Percentiles rank a stretch among this genome's conserved stretches.
Evolutionary conservation across 148 eudicot species (phyloP).

Genomic region (Limonium bicolor): DNA sequence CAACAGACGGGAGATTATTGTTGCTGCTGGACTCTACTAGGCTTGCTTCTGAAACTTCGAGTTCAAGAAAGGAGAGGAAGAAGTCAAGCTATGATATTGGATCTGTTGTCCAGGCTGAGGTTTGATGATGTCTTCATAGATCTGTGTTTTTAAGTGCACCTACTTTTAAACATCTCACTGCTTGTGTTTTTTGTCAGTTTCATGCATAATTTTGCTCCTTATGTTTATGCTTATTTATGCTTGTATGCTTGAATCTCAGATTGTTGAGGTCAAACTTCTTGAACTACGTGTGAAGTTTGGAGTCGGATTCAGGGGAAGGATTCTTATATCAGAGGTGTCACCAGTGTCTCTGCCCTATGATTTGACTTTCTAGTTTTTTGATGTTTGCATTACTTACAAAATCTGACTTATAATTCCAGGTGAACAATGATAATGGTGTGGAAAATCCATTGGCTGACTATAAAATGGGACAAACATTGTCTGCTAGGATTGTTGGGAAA

Average conservation of each 20-base stretch:
- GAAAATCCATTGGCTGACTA: slow-evolving; percentile 54
- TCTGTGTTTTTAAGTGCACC: too few relatives aligned
- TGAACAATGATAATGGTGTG: slow-evolving; percentile 30
- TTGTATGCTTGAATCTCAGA: slow-evolving; percentile 12
- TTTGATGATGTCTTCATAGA: slow-evolving; percentile 5
- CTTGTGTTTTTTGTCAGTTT: slow-evolving; percentile 3
- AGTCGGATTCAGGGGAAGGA: slow-evolving; percentile 56
- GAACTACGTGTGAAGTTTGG: slow-evolving; percentile 88
- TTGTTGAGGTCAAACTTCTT: slow-evolving; percentile 76
- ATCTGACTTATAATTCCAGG: slow-evolving; percentile 15
- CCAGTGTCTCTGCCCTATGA: too few relatives aligned
- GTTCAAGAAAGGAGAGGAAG: slow-evolving; percentile 63
- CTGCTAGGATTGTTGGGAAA: slow-evolving; percentile 64
- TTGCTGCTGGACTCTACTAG: slow-evolving; percentile 58
- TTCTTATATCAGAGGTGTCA: slow-evolving; percentile 72
- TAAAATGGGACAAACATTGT: slow-evolving; percentile 68
- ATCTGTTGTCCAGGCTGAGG: slow-evolving; percentile 73
- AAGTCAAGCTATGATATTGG: slow-evolving; percentile 59
- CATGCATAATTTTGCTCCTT: neutral
- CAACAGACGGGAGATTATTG: slow-evolving; percentile 59
- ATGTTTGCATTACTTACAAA: neutral
- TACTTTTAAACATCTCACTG: neutral
- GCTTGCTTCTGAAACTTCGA: slow-evolving; percentile 43
- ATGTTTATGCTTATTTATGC: neutral
- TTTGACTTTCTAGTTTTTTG: neutral